phyloP scores from a whole-genome alignment of 768 basidiomycete genomes.

The Grammothele lineata region DNA sequence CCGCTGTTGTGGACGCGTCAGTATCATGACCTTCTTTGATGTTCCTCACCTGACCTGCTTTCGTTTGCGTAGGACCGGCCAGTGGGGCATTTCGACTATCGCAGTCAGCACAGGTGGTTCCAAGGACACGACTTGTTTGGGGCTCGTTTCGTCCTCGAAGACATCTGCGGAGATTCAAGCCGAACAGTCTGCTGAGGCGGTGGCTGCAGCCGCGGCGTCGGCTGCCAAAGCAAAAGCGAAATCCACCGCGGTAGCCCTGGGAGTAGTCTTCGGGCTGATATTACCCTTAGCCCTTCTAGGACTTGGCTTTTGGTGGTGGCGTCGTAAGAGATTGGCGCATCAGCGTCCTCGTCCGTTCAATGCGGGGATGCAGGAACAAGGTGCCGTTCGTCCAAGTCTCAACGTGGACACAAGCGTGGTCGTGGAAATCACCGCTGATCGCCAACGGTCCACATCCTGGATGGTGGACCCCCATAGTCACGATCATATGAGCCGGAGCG shows the following conservation, averaged over 20 bases:
- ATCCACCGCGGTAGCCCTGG: conserved; percentile 26
- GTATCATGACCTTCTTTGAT: conserved; percentile 16
- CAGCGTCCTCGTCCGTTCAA: conserved; percentile 12
- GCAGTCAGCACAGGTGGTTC: conserved; percentile 24
- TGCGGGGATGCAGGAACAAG: neutral
- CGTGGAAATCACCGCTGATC: conserved; percentile 1
- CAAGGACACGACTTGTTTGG: conserved; percentile 29
- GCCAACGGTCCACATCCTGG: conserved; percentile 4
- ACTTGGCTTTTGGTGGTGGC: conserved; percentile 22
- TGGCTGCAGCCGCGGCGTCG: conserved; percentile 14
- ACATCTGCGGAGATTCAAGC: conserved; percentile 21
- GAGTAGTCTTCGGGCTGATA: conserved; percentile 28
- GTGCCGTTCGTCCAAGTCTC: neutral
- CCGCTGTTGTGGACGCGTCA: conserved; percentile 34
- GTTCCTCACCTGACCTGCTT: neutral
- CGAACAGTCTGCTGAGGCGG: conserved; percentile 16
- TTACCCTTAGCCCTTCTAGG: conserved; percentile 25
- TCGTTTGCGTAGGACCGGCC: conserved; percentile 32
- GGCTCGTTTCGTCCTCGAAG: conserved; percentile 27
- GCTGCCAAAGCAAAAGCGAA: conserved; percentile 15
- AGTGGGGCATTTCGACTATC: conserved; percentile 26
- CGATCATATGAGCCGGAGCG: neutral
- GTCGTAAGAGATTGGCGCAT: conserved; percentile 10
- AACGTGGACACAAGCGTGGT: conserved; percentile 8
- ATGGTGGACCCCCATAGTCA: conserved; percentile 2